A percentile compares a stretch with the other conserved stretches of the same genome.
Evolutionary conservation across 2,329 filamentous ascomycete genomes (phyloP).

Genomic region (Metarhizium sp.): DNA sequence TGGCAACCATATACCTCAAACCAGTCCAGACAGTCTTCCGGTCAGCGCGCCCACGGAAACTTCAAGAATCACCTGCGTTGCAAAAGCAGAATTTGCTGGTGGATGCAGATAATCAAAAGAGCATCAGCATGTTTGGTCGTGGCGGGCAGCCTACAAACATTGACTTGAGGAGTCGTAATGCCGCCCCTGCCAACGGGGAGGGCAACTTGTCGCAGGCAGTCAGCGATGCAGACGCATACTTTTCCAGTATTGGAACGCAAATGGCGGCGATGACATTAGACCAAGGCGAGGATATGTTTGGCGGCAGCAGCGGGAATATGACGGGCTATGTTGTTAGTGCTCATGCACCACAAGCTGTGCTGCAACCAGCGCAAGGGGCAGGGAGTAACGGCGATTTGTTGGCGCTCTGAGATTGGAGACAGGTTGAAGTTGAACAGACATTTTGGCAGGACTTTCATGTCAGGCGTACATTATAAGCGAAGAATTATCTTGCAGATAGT

Average conservation of each 20-base stretch:
- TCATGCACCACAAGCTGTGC: constrained; percentile 66
- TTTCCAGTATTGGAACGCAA: constrained; percentile 65
- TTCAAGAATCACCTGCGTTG: constrained; percentile 76
- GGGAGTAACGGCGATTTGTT: constrained; percentile 64
- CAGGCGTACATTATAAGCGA: background rate
- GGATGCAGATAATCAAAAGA: constrained; percentile 45
- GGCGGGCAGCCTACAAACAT: constrained; percentile 43
- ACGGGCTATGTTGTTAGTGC: constrained; percentile 69
- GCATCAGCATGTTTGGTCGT: constrained; percentile 46
- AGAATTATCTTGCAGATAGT: no score
- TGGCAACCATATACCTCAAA: constrained; percentile 96
- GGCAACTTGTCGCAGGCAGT: constrained; percentile 60
- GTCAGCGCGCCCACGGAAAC: constrained; percentile 67
- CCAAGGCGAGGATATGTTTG: constrained; percentile 51
- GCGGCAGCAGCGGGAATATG: constrained; percentile 43
- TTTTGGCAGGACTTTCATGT: background rate
- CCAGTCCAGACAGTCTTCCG: constrained; percentile 96
- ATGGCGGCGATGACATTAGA: constrained; percentile 65
- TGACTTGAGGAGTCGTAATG: constrained; percentile 30
- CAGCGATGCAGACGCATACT: constrained; percentile 82
- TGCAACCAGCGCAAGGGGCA: constrained; percentile 57
- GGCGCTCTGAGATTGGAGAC: constrained; percentile 37
- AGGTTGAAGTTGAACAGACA: background rate
- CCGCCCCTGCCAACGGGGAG: constrained; percentile 16
- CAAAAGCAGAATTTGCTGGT: constrained; percentile 60